Base-by-base conservation (phyloP, 208 protist species). In the Zelonia costaricensis region DNA sequence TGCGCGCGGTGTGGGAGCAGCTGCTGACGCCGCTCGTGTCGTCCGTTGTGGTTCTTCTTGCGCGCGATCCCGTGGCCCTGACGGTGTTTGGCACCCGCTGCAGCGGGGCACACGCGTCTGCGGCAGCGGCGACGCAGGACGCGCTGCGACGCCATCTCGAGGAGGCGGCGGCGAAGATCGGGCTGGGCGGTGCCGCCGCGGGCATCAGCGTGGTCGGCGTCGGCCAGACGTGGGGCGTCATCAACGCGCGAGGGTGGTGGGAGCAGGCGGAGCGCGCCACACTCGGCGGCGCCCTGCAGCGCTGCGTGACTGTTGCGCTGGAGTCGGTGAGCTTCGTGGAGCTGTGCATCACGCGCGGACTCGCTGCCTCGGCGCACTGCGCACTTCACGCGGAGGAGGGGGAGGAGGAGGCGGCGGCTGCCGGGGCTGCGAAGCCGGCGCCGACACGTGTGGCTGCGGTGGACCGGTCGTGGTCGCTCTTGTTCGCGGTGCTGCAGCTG, bases 251-350 rank as follows among this genome's bases (percentile, higher is more conserved):
- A 18, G 42, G 30, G 42, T 66, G 58, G 58, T 73, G 57, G 66
- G 58, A 52, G 40, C 1, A 25, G 45, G 22, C 42, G n/a, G 42
- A 46, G 2, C 42, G 20, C 15, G 13, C 42, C 3, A 56, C 58
- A 4, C 30, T 73, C 39, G 35, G 46, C 15, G 58, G 40, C 0
- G 66, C 66, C 1, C 58, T 73, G 47, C 52, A 73, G 38, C 44
- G 66, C 18, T 73, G 66, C 39, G 62, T 66, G 23, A 56, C 66
- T 12, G 58, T 73, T 9, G 66, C 66, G 16, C 28, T 73, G 44
- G 43, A 66, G 5, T 48, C 58, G 39, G 28, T 66, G 2, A 27
- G 22, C 18, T 60, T 73, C 16, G 30, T 73, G 3, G 59, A 73
- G 7, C 8, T n/a, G 1, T 73, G 66, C 36, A 3, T 66, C 3